phyloP scores from a whole-genome alignment of 768 basidiomycete genomes.

The Suillus occidentalis region DNA sequence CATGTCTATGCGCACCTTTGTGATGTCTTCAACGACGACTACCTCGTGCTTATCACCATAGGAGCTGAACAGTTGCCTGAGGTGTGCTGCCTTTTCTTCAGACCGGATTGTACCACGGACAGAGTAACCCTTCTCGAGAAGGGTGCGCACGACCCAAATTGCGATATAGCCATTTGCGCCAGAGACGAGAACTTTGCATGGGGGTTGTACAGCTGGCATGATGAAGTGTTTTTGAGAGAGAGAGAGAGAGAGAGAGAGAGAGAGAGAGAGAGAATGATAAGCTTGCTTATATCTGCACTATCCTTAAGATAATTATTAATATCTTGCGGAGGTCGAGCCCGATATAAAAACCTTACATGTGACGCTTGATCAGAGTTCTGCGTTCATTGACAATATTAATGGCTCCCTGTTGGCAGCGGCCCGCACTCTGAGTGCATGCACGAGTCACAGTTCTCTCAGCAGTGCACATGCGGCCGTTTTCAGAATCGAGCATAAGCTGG shows the following conservation, averaged over 20 bases:
- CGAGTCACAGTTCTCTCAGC: neutral
- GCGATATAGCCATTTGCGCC: constrained; percentile 37
- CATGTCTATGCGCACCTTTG: constrained; percentile 36
- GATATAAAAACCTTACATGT: neutral
- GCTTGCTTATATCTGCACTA: neutral
- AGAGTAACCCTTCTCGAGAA: constrained; percentile 61
- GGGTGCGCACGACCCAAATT: constrained; percentile 51
- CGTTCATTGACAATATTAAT: neutral
- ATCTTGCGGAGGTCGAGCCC: neutral
- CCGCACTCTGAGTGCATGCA: neutral
- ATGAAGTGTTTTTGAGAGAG: neutral
- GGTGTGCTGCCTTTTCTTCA: constrained; percentile 54
- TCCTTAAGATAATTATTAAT: neutral
- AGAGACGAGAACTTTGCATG: constrained; percentile 31
- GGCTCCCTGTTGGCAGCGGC: neutral
- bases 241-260: too few relatives aligned
- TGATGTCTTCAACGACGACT: constrained; percentile 70
- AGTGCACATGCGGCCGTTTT: neutral
- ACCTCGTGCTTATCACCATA: constrained; percentile 62
- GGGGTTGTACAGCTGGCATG: constrained; percentile 28
- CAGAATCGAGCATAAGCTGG: neutral
- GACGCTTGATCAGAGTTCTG: neutral
- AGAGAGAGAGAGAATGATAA: neutral
- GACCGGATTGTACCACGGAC: constrained; percentile 71
- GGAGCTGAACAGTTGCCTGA: constrained; percentile 52